These are phyloP conservation scores for Oryza punctata DNA, from an alignment of 176 grass and related monocot genomes.

Conservation along the genomic window DNA sequence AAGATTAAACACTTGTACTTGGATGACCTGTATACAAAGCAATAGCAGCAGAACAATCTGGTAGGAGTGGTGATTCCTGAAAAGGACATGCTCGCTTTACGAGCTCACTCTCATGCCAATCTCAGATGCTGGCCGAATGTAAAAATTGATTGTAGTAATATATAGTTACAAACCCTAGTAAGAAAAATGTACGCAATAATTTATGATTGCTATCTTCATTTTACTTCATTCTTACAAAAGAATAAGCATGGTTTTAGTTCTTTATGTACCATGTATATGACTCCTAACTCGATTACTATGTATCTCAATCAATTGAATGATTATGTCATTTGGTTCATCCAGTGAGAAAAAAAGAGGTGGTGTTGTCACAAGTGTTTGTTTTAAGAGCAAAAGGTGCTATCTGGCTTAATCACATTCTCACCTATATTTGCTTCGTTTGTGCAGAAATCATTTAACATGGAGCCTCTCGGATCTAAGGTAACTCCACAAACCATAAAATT, in stretches of 20 bases:
- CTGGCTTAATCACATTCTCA: constrained; percentile 20
- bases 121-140: not conserved
- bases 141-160: not conserved
- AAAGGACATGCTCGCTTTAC: not conserved
- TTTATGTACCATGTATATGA: not conserved
- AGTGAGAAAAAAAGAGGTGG: not conserved
- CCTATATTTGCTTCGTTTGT: constrained; percentile 29
- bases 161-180: not conserved
- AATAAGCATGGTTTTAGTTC: not conserved
- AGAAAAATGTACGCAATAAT: not conserved
- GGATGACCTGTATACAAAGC: not conserved
- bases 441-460: constrained; percentile 68
- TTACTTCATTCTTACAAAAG: not conserved
- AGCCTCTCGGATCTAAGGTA: constrained; percentile 77
- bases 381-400: not conserved
- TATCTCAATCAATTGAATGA: not conserved
- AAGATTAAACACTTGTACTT: not conserved
- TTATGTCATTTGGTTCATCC: not conserved
- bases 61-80: not conserved
- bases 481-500: not conserved
- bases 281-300: not conserved
- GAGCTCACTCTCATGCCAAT: not conserved
- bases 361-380: not conserved
- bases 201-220: not conserved
- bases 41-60: not conserved